These are phyloP conservation scores for Hemerocallis citrina DNA, from an alignment of 106 monocot genomes.

Conservation along the genomic window DNA sequence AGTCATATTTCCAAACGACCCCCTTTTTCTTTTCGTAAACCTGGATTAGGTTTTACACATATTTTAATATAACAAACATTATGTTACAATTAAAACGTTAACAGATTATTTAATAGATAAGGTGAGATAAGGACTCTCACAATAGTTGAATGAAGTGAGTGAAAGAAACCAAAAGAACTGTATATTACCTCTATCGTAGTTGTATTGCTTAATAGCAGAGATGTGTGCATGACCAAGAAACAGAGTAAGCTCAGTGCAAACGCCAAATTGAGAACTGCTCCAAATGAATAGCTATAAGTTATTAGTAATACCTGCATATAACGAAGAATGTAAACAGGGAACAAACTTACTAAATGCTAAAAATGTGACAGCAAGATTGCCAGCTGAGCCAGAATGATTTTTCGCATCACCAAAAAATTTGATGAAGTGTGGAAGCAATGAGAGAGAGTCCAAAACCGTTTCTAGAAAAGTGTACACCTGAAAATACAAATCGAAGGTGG, in stretches of 20 bases:
- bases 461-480: conserved; percentile 87
- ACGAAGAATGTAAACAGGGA: background rate
- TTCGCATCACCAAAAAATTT: conserved; percentile 59
- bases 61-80: too few relatives aligned
- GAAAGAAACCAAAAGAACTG: background rate
- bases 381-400: conserved; percentile 46
- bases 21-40: conserved; percentile 63
- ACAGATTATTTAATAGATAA: too few relatives aligned
- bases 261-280: conserved; percentile 70
- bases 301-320: background rate
- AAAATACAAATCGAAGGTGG: too few relatives aligned
- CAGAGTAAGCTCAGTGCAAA: conserved; percentile 84
- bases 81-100: too few relatives aligned
- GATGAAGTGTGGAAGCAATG: conserved; percentile 59
- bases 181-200: conserved; percentile 80
- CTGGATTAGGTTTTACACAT: conserved; percentile 18
- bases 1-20: conserved; percentile 65
- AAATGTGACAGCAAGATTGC: conserved; percentile 54
- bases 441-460: conserved; percentile 55
- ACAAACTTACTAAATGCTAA: conserved; percentile 62
- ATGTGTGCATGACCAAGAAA: conserved; percentile 70
- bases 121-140: too few relatives aligned
- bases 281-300: background rate
- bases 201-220: conserved; percentile 75
- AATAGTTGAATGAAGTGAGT: background rate